Percentiles rank a stretch among this genome's conserved stretches.
These are phyloP conservation scores for Paraglomus occultum DNA, from an alignment of 192 early-diverging fungal genomes.

Conservation along the genomic window DNA sequence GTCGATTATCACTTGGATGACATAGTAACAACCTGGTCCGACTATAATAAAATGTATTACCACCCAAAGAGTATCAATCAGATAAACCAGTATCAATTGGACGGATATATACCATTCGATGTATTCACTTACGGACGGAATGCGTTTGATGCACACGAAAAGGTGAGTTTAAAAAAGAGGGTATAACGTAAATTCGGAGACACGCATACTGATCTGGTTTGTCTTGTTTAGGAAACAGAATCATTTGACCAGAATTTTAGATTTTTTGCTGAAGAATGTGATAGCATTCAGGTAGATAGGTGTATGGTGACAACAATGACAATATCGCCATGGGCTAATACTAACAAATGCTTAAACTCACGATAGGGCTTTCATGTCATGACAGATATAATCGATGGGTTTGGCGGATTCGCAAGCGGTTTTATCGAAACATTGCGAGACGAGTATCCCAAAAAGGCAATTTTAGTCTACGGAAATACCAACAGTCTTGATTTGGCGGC, in stretches of 20 bases:
- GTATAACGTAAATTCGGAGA: not conserved
- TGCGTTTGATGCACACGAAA: constrained; percentile 52
- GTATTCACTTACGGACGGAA: constrained; percentile 46
- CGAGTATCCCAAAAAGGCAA: constrained; percentile 65
- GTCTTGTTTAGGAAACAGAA: constrained; percentile 42
- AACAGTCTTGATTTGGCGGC: constrained; percentile 14
- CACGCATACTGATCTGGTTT: not conserved
- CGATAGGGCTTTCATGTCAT: constrained; percentile 71
- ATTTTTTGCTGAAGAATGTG: constrained; percentile 56
- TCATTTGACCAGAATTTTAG: constrained; percentile 54
- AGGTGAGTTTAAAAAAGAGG: constrained; percentile 24
- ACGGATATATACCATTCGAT: constrained; percentile 52
- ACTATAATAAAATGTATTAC: constrained; percentile 75
- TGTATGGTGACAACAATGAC: not conserved
- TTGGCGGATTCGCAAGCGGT: constrained; percentile 65
- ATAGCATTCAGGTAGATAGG: constrained; percentile 42
- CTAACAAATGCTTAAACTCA: not conserved
- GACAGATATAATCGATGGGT: constrained; percentile 60
- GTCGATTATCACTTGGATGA: constrained; percentile 46
- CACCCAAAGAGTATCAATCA: constrained; percentile 62
- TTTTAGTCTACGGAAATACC: constrained; percentile 58
- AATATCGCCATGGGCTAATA: not conserved
- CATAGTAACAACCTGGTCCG: constrained; percentile 70
- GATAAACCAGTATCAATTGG: constrained; percentile 41
- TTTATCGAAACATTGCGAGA: constrained; percentile 61